Evolutionary conservation across 2,329 filamentous ascomycete species (phyloP).

Genomic region (Diaporthe ampelina): DNA sequence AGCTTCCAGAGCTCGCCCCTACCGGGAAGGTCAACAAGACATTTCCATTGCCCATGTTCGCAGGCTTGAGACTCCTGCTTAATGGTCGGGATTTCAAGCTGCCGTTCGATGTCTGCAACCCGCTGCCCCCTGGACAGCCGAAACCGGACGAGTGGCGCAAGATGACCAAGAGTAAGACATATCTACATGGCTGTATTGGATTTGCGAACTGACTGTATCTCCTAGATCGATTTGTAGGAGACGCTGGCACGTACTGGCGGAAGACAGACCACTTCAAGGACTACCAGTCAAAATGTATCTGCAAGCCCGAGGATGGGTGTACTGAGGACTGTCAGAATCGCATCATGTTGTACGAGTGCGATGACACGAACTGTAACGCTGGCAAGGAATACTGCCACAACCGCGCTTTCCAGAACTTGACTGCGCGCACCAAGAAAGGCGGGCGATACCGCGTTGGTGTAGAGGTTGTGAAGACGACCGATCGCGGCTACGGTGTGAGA

Average conservation of each 20-base stretch:
- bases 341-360: slow-evolving; percentile 98
- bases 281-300: slow-evolving; percentile 83
- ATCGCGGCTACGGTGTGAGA: slow-evolving; percentile 92
- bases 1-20: slow-evolving; percentile 61
- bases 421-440: slow-evolving; percentile 79
- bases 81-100: slow-evolving; percentile 86
- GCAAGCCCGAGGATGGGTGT: slow-evolving; percentile 83
- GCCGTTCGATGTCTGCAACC: slow-evolving; percentile 91
- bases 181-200: slow-evolving; percentile 9
- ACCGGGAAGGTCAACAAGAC: slow-evolving; percentile 66
- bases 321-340: slow-evolving; percentile 93
- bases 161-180: slow-evolving; percentile 84
- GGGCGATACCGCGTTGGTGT: slow-evolving; percentile 93
- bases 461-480: slow-evolving; percentile 90
- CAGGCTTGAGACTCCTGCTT: slow-evolving; percentile 78
- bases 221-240: slow-evolving; percentile 89
- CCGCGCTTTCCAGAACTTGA: slow-evolving; percentile 86
- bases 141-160: slow-evolving; percentile 95
- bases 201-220: slow-evolving; percentile 41
- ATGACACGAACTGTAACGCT: slow-evolving; percentile 88
- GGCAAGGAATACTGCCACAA: slow-evolving; percentile 84
- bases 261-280: slow-evolving; percentile 81
- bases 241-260: slow-evolving; percentile 85
- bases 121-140: slow-evolving; percentile 85
- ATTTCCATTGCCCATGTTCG: slow-evolving; percentile 84